phyloP scores from a whole-genome alignment of 2,329 filamentous ascomycete genomes.

The Neonectria neomacrospora region DNA sequence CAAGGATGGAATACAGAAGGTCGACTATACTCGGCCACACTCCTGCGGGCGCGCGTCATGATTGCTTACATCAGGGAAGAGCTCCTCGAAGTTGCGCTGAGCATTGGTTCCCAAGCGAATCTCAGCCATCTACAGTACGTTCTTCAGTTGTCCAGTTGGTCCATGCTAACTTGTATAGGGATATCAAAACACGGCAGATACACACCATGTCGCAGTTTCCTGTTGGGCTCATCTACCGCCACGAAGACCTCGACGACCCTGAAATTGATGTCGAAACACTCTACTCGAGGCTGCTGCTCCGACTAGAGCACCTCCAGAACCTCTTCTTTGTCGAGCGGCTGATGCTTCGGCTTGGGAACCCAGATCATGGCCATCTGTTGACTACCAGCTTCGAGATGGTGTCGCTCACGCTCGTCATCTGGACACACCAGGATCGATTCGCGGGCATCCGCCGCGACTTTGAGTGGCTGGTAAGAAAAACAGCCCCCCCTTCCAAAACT shows the following conservation, averaged over 20 bases:
- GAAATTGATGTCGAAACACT: constrained; percentile 46
- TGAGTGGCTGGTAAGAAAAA: constrained; percentile 59
- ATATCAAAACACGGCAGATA: constrained; percentile 51
- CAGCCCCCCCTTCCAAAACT: neutral
- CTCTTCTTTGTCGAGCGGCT: constrained; percentile 69
- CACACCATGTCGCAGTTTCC: constrained; percentile 51
- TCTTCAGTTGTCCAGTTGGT: accelerated
- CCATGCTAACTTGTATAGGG: constrained; percentile 39
- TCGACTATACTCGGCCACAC: constrained; percentile 56
- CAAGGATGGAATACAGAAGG: constrained; percentile 64
- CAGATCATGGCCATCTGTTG: constrained; percentile 54
- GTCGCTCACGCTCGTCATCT: constrained; percentile 57
- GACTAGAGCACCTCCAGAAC: constrained; percentile 65
- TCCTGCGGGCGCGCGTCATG: constrained; percentile 57
- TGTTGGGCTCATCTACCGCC: constrained; percentile 51
- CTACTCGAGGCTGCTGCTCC: constrained; percentile 59
- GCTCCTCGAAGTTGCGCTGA: constrained; percentile 67
- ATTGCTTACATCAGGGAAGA: constrained; percentile 66
- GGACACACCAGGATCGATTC: constrained; percentile 62
- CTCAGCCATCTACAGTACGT: constrained; percentile 39
- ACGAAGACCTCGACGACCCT: constrained; percentile 51
- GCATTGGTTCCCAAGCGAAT: constrained; percentile 36
- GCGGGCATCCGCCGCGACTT: constrained; percentile 55
- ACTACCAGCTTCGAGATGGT: constrained; percentile 61
- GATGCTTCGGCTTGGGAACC: constrained; percentile 57